A percentile compares a stretch with the other conserved stretches of the same genome.
Conservation (phyloP, 2,329 filamentous ascomycete species). For the Phoma sp. region DNA sequence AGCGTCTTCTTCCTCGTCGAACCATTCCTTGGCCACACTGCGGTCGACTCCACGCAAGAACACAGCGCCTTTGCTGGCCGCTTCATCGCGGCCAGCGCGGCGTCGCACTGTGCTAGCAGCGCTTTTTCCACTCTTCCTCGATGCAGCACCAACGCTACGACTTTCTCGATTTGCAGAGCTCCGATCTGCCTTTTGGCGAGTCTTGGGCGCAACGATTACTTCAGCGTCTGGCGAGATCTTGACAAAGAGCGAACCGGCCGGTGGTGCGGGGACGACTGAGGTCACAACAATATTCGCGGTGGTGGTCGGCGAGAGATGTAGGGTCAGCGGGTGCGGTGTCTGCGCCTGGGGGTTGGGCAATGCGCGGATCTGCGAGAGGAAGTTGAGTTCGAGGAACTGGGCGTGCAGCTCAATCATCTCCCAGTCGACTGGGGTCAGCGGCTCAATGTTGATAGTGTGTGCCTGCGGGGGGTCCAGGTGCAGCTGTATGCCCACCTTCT, state of each 20-base stretch:
- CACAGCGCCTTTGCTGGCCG: conserved; percentile 66
- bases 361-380: conserved; percentile 89
- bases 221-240: conserved; percentile 95
- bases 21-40: conserved; percentile 73
- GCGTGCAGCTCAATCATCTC: conserved; percentile 98
- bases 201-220: conserved; percentile 96
- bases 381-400: conserved; percentile 91
- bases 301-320: conserved; percentile 93
- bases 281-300: conserved; percentile 90
- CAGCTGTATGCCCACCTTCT: conserved; percentile 72
- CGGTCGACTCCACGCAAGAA: conserved; percentile 84
- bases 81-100: conserved; percentile 66
- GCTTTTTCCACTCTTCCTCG: conserved; percentile 78
- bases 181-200: conserved; percentile 71
- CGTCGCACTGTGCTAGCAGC: conserved; percentile 72
- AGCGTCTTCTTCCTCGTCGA: conserved; percentile 66
- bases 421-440: conserved; percentile 94
- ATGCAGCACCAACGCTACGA: conserved; percentile 79
- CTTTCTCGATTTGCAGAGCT: conserved; percentile 68
- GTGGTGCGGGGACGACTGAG: conserved; percentile 76
- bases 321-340: conserved; percentile 77
- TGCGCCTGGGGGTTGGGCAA: conserved; percentile 79
- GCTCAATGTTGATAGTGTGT: conserved; percentile 96
- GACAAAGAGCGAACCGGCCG: conserved; percentile 75
- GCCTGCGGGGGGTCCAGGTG: conserved; percentile 90